These are phyloP conservation scores for Septoria petroselini DNA, from an alignment of 2,329 filamentous ascomycete genomes.

Conservation along the genomic window DNA sequence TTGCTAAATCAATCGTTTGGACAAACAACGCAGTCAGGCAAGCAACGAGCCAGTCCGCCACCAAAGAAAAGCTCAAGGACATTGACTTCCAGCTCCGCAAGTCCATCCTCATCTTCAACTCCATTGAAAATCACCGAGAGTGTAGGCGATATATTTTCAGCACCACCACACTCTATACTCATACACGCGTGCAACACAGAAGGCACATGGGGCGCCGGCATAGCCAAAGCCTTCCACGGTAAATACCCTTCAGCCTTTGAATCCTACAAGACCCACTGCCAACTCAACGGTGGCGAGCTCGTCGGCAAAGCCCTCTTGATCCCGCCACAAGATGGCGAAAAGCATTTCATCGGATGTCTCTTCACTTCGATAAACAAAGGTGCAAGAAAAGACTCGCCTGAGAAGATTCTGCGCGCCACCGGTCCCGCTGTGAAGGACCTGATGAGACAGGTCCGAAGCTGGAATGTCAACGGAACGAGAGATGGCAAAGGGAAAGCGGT, in stretches of 20 bases:
- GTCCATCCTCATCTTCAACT: neutral
- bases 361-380: slow-evolving; percentile 56
- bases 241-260: slow-evolving; percentile 52
- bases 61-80: neutral
- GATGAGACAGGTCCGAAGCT: slow-evolving; percentile 42
- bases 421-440: slow-evolving; percentile 49
- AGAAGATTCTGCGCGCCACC: slow-evolving; percentile 51
- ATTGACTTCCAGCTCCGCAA: neutral
- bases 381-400: slow-evolving; percentile 41
- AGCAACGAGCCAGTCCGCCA: neutral
- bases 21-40: slow-evolving; percentile 6
- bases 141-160: slow-evolving; percentile 53
- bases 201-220: slow-evolving; percentile 58
- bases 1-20: slow-evolving; percentile 6
- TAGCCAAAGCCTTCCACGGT: slow-evolving; percentile 52
- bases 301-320: slow-evolving; percentile 54
- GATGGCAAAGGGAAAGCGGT: slow-evolving; percentile 7
- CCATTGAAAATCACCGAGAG: slow-evolving; percentile 24
- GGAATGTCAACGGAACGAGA: slow-evolving; percentile 22
- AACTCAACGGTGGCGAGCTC: slow-evolving; percentile 32
- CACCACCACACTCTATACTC: slow-evolving; percentile 50
- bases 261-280: slow-evolving; percentile 51
- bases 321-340: slow-evolving; percentile 41
- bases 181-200: slow-evolving; percentile 60
- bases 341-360: slow-evolving; percentile 58